phyloP scores from a whole-genome alignment of 2,329 filamentous ascomycete species.

The Sphaerulina vaccinii region DNA sequence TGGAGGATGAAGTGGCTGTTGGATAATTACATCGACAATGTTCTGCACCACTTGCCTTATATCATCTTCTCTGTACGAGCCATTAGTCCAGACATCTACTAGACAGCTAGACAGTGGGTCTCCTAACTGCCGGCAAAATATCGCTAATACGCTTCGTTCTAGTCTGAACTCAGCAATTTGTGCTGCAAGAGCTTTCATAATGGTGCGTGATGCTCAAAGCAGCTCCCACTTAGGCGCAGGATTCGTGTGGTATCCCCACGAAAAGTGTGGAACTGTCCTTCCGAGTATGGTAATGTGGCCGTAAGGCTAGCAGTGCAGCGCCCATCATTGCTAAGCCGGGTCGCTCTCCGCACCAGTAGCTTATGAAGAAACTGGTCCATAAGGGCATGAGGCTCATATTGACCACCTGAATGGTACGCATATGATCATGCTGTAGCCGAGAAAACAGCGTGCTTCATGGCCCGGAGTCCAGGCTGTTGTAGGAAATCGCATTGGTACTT shows the following conservation, averaged over 20 bases:
- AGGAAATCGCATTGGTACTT: constrained; percentile 3
- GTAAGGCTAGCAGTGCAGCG: too few species aligned
- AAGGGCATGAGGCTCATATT: too few species aligned
- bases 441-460: too few species aligned
- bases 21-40: neutral
- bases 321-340: too few species aligned
- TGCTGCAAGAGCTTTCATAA: neutral
- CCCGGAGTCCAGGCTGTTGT: neutral
- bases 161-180: neutral
- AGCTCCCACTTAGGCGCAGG: too few species aligned
- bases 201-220: neutral
- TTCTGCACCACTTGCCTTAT: neutral
- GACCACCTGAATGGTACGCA: too few species aligned
- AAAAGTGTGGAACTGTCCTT: too few species aligned
- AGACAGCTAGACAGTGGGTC: neutral
- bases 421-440: too few species aligned
- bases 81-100: neutral
- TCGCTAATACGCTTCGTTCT: neutral
- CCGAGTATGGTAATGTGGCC: too few species aligned
- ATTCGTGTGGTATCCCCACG: too few species aligned
- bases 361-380: too few species aligned
- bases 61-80: neutral
- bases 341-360: too few species aligned
- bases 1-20: neutral
- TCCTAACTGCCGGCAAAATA: neutral